Evolutionary conservation across 768 basidiomycete species (phyloP).

Genomic region (Baorangia bicolor): DNA sequence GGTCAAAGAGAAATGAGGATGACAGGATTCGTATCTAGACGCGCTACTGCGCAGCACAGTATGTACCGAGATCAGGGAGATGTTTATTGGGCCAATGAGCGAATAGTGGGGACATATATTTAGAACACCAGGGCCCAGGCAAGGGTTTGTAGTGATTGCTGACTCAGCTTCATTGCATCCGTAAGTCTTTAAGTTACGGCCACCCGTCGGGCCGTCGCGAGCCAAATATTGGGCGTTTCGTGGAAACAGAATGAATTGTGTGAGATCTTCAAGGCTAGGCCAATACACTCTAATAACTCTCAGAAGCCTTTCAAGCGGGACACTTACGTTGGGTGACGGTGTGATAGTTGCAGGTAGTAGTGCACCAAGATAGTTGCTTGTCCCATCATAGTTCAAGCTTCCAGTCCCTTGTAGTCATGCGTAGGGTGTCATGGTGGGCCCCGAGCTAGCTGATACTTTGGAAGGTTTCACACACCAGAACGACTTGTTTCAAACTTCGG

Average conservation of each 20-base stretch:
- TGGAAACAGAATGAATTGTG: too few relatives aligned
- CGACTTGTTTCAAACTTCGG: neutral
- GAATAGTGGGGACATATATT: too few relatives aligned
- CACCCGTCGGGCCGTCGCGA: too few relatives aligned
- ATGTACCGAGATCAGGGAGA: neutral
- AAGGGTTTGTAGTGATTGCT: too few relatives aligned
- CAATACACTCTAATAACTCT: neutral
- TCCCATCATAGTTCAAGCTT: neutral
- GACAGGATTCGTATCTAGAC: neutral
- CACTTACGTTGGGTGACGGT: neutral
- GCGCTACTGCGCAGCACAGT: neutral
- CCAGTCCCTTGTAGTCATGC: neutral
- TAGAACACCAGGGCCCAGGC: too few relatives aligned
- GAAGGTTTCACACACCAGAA: neutral
- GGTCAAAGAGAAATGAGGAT: conserved; percentile 31
- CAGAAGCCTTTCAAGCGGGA: neutral
- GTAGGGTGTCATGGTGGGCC: neutral
- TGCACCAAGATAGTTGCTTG: too few relatives aligned
- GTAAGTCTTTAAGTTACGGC: too few relatives aligned
- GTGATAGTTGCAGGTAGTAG: neutral
- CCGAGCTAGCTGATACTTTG: neutral
- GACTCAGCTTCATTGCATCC: too few relatives aligned
- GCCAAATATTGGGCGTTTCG: too few relatives aligned
- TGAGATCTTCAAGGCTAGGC: neutral
- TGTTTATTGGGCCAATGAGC: neutral